phyloP scores from a whole-genome alignment of 306 rosid genomes.

The Cicer arietinum region DNA sequence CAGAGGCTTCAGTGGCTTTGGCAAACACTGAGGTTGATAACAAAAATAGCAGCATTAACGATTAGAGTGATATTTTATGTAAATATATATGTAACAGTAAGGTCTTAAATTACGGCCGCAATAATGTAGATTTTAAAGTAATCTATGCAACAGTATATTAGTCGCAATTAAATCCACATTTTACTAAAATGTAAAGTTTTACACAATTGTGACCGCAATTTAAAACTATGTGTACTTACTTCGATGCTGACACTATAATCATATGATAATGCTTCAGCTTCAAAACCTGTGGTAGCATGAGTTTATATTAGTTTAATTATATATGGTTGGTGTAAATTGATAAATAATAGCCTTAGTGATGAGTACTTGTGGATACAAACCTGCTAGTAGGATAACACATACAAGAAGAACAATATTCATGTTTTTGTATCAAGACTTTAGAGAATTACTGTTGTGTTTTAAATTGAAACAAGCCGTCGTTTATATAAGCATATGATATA shows the following conservation, averaged over 20 bases:
- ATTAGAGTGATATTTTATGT: background rate
- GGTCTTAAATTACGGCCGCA: too few species aligned
- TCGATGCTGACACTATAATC: conserved; percentile 61
- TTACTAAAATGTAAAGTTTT: too few species aligned
- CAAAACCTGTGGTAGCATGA: conserved; percentile 48
- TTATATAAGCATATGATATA: too few species aligned
- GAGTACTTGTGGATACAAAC: too few species aligned
- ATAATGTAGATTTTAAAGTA: too few species aligned
- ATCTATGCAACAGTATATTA: too few species aligned
- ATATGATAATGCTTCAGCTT: conserved; percentile 56
- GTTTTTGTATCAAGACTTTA: background rate
- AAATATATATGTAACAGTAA: too few species aligned
- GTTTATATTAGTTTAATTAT: background rate
- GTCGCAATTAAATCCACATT: background rate
- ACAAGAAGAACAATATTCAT: background rate
- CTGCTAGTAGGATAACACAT: background rate
- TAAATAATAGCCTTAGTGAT: too few species aligned
- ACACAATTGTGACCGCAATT: too few species aligned
- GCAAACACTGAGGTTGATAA: conserved; percentile 58
- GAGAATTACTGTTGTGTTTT: too few species aligned
- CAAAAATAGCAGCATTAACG: background rate
- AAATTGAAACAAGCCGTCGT: too few species aligned
- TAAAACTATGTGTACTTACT: conserved; percentile 42
- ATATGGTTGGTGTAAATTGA: too few species aligned
- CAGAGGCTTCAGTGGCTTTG: conserved; percentile 58